Base-by-base conservation (phyloP, 73 alveolate species). In the Halteria grandinella region DNA sequence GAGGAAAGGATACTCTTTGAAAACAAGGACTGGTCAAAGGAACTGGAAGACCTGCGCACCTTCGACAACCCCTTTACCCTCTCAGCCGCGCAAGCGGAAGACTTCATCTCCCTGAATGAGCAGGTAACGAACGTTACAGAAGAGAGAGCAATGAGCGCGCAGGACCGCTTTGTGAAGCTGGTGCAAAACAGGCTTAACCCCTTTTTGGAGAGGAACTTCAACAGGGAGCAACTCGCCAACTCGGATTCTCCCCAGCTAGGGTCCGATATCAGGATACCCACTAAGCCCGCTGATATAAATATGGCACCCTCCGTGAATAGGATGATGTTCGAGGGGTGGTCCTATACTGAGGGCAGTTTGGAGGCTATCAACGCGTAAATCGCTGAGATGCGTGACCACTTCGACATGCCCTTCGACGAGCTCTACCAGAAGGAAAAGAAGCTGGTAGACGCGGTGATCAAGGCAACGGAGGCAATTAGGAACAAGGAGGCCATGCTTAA, bases 391-490 rank as follows among this genome's bases (percentile, higher is more conserved):
- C 20, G 58, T 40, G 34, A 25, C 1, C 63, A 47, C 7, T 20
- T 40, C 34, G 88, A 77, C 52, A 7, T 50, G 14, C 88, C 88
- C 7, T 77, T 77, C 37, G 88, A 77, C 62, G 88, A 77, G 36
- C 50, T 77, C 50, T 77, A 77, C 33, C 88, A 77, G 32, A 60
- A 62, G 28, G 88, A 77, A 47, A 77, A 77, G 54, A 21, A 32
- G 2, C 33, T 77, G 28, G 49, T 77, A 17, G 88, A 77, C 7
- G 25, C 40, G 14, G 88, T 77, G 6, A 36, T 62, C 23, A 77
- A 77, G 24, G 88, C 88, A n/a, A 58, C 43, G n/a, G n/a, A 62
- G 24, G 88, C 54, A 14, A 34, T 77, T 29, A 17, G 55, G 41
- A 48, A 49, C 11, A 41, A 27, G 57, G 39, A 62, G 29, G 79